Percentiles rank a stretch among this genome's conserved stretches.
phyloP scores from a whole-genome alignment of 345 rosid species.

The Brassica cretica region DNA sequence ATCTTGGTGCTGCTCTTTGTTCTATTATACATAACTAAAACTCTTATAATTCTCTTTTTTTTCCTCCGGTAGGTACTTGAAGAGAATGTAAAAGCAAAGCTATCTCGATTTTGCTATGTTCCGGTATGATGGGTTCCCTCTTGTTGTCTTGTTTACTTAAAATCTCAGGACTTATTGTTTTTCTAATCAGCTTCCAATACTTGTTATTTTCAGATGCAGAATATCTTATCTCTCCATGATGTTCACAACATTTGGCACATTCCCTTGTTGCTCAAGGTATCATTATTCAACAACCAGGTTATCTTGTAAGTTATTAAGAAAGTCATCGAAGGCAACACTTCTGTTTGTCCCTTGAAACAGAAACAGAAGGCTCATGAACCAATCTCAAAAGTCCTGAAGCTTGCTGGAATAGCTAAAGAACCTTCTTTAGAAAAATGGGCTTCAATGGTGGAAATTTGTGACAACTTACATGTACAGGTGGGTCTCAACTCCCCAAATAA shows the following conservation, averaged over 20 bases:
- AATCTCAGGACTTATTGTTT: not conserved
- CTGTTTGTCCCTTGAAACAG: constrained; percentile 39
- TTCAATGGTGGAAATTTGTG: constrained; percentile 53
- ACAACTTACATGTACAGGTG: constrained; percentile 69
- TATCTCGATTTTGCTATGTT: constrained; percentile 87
- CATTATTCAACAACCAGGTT: not conserved
- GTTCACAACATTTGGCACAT: constrained; percentile 96
- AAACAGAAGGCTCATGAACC: constrained; percentile 86
- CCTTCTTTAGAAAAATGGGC: constrained; percentile 77
- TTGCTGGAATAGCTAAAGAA: constrained; percentile 50
- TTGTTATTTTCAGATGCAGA: constrained; percentile 55
- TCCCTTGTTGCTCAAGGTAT: constrained; percentile 81
- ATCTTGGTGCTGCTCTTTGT: constrained; percentile 15
- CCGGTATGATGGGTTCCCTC: constrained; percentile 49
- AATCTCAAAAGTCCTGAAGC: constrained; percentile 70
- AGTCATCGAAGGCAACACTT: not conserved
- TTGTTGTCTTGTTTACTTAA: constrained; percentile 9
- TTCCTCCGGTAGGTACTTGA: constrained; percentile 54
- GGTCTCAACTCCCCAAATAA: constrained; percentile 30
- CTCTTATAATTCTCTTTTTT: not conserved
- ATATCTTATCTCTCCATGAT: constrained; percentile 75
- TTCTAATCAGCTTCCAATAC: not conserved
- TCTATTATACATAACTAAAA: constrained; percentile 13
- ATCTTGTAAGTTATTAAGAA: not conserved
- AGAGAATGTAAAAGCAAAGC: constrained; percentile 72